Conservation (phyloP, 345 rosid species). For the Citrus unshiu region DNA sequence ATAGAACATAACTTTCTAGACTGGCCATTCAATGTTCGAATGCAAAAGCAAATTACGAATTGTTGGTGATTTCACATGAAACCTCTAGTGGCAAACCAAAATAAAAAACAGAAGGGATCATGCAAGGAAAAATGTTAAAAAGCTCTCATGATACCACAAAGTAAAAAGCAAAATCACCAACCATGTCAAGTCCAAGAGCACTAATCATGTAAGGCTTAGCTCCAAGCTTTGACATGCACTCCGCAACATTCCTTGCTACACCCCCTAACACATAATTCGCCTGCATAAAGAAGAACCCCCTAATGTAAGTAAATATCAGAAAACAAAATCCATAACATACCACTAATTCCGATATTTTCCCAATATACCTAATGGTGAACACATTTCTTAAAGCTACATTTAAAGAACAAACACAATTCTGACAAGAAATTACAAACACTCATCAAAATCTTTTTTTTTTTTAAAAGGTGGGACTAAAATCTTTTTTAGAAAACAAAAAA, state of each 20-base stretch:
- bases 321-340: background rate
- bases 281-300: conserved; percentile 22
- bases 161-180: conserved; percentile 41
- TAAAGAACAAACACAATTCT: background rate
- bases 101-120: background rate
- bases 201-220: conserved; percentile 67
- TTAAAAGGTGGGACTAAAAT: background rate
- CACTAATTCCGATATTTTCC: background rate
- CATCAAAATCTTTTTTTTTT: too few relatives aligned
- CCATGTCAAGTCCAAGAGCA: conserved; percentile 71
- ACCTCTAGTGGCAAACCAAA: too few relatives aligned
- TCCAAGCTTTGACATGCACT: conserved; percentile 85
- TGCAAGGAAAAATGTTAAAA: background rate
- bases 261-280: conserved; percentile 77
- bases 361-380: background rate
- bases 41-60: too few relatives aligned
- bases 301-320: background rate
- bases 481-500: background rate
- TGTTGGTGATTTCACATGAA: too few relatives aligned
- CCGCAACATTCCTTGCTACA: conserved; percentile 84
- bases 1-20: too few relatives aligned
- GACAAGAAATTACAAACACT: too few relatives aligned
- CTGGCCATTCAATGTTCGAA: too few relatives aligned
- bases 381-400: background rate
- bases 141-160: background rate